Conservation (phyloP, 148 eudicot species). For the Rhododendron simsii region DNA sequence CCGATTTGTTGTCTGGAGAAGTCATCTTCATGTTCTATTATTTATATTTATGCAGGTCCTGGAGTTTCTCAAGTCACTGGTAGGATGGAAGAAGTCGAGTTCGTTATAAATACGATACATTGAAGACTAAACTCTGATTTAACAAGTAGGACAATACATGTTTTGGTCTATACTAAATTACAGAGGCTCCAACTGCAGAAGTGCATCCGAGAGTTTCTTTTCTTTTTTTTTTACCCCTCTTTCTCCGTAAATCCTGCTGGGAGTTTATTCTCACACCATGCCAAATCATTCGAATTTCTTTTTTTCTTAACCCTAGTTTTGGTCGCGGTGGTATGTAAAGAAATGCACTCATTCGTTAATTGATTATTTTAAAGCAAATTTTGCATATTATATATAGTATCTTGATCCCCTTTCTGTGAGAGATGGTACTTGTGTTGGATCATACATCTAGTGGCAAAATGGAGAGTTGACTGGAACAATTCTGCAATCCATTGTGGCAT, state of each 20-base stretch:
- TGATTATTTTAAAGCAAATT: conserved; percentile 3
- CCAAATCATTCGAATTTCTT: not conserved
- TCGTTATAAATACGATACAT: conserved; percentile 12
- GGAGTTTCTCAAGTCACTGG: conserved; percentile 73
- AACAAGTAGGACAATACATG: not conserved
- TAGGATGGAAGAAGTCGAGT: conserved; percentile 47
- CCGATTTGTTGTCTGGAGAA: not conserved
- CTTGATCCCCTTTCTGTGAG: not conserved
- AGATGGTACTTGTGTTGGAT: not conserved
- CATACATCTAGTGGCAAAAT: not conserved
- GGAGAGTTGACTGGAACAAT: not conserved
- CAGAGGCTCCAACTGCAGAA: not conserved
- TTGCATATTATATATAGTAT: not conserved
- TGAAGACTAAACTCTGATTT: not conserved
- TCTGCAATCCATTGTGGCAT: not conserved
- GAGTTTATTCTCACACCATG: not conserved
- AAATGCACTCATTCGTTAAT: conserved; percentile 22
- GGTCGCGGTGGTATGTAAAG: not conserved
- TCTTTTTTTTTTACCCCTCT: not conserved
- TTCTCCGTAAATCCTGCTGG: conserved; percentile 7
- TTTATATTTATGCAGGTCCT: conserved; percentile 49
- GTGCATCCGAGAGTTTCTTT: not conserved
- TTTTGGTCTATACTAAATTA: not conserved
- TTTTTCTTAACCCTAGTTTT: not conserved
- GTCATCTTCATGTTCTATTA: not conserved